A percentile compares a stretch with the other conserved stretches of the same genome.
Evolutionary conservation across 2,329 filamentous ascomycete genomes (phyloP).

Genomic region (Tolypocladium pustulatum): DNA sequence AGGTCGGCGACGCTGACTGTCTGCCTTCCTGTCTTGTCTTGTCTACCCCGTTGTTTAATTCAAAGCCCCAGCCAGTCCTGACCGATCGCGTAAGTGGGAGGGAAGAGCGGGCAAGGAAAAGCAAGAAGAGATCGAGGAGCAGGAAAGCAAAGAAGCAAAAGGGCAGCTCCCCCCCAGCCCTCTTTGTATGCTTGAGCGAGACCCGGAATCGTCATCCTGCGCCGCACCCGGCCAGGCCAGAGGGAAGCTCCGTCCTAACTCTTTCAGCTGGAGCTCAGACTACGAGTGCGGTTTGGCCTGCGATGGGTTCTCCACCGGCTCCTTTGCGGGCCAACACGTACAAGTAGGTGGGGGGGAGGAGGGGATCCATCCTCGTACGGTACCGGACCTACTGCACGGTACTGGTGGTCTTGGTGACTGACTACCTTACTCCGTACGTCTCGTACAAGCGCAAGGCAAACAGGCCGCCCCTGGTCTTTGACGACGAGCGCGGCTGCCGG

Average conservation of each 20-base stretch:
- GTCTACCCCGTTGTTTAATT: no score
- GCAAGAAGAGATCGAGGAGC: not conserved
- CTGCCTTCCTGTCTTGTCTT: not conserved
- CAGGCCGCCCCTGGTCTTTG: not conserved
- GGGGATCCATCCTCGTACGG: no score
- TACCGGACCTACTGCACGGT: no score
- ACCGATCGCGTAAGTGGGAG: not conserved
- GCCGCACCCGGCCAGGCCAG: conserved; percentile 2
- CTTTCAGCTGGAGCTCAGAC: not conserved
- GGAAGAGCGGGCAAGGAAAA: not conserved
- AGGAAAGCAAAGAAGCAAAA: not conserved
- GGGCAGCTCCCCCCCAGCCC: conserved; percentile 4
- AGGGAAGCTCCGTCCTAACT: not conserved
- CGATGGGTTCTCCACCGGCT: not conserved
- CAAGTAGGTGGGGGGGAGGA: not conserved
- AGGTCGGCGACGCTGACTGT: not conserved
- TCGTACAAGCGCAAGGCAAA: not conserved
- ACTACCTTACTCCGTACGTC: no score
- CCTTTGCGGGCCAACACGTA: not conserved
- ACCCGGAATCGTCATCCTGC: conserved; percentile 1
- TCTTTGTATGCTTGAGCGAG: conserved; percentile 7
- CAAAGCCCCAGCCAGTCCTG: not conserved
- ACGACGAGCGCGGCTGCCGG: not conserved
- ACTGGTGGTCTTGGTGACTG: not conserved
- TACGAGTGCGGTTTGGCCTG: not conserved